Evolutionary conservation across 2,329 filamentous ascomycete genomes (phyloP).

Genomic region (Escovopsis weberi): DNA sequence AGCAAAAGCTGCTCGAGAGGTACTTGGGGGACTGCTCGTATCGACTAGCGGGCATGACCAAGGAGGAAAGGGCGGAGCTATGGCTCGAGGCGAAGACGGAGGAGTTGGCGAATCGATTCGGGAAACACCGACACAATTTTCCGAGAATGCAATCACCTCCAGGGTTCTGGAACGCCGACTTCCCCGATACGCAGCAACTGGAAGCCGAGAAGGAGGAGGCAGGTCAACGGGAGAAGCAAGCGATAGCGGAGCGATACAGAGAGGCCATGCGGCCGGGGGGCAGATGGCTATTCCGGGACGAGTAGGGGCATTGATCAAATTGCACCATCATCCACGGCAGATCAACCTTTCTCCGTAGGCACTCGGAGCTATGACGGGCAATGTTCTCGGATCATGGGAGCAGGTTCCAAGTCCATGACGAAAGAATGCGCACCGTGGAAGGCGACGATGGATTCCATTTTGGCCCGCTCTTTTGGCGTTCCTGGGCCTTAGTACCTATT

Average conservation of each 20-base stretch:
- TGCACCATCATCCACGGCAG: conserved; percentile 26
- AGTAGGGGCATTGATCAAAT: conserved; percentile 33
- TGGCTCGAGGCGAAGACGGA: conserved; percentile 64
- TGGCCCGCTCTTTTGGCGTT: no score
- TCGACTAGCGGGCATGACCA: conserved; percentile 41
- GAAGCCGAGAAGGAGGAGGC: conserved; percentile 51
- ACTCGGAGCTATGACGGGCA: no score
- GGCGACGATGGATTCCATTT: no score
- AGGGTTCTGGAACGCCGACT: conserved; percentile 83
- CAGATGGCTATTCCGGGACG: conserved; percentile 70
- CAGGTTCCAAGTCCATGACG: no score
- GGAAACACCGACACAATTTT: conserved; percentile 64
- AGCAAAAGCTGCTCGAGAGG: conserved; percentile 37
- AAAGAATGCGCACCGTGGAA: no score
- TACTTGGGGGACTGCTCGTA: conserved; percentile 45
- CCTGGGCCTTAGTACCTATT: no score
- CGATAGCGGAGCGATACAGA: conserved; percentile 57
- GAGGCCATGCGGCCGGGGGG: conserved; percentile 71
- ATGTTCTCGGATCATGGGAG: no score
- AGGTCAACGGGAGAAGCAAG: conserved; percentile 44
- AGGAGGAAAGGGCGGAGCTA: conserved; percentile 46
- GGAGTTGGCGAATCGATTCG: conserved; percentile 58
- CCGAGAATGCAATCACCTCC: conserved; percentile 60
- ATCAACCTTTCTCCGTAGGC: conserved; percentile 16
- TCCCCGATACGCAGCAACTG: conserved; percentile 75